Conservation (phyloP, 73 alveolate genomes). For the Durusdinium trenchii region DNA sequence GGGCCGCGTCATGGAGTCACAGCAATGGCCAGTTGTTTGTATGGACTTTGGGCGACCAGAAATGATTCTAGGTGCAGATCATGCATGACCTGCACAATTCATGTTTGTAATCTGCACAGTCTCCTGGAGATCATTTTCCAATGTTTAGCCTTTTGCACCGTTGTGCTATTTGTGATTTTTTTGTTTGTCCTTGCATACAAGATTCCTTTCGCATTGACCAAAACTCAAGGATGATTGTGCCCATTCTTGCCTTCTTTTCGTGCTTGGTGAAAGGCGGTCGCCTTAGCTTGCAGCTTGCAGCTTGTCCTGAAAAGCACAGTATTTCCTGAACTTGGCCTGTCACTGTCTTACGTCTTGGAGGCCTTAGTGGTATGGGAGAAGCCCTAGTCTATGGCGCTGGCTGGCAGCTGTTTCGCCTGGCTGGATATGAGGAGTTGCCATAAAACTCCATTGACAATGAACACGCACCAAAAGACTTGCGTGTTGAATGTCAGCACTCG, state of each 20-base stretch:
- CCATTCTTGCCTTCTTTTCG: slow-evolving; percentile 62
- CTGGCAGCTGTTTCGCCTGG: slow-evolving; percentile 78
- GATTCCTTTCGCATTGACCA: too few species aligned
- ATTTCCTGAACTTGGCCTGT: too few species aligned
- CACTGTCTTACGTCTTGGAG: too few species aligned
- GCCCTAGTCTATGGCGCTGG: slow-evolving; percentile 81
- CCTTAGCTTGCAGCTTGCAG: too few species aligned
- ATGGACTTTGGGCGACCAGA: slow-evolving; percentile 80
- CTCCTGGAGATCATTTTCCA: too few species aligned
- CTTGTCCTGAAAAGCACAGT: too few species aligned
- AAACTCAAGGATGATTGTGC: slow-evolving; percentile 63
- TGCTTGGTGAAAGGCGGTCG: slow-evolving; percentile 59
- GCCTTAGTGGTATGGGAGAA: slow-evolving; percentile 88
- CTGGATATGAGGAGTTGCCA: slow-evolving; percentile 40
- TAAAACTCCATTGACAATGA: not conserved
- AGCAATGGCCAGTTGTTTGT: slow-evolving; percentile 43
- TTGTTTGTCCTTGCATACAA: too few species aligned
- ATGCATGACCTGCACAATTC: too few species aligned
- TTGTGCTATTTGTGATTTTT: too few species aligned
- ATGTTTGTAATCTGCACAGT: too few species aligned
- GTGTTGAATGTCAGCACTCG: not conserved
- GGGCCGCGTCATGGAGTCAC: slow-evolving; percentile 2
- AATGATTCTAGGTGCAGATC: not conserved
- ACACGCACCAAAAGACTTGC: not conserved
- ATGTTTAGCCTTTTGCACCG: too few species aligned